Percentiles rank a stretch among this genome's conserved stretches.
phyloP scores from a whole-genome alignment of 129 eudicot species.

The Scalesia atractyloides region DNA sequence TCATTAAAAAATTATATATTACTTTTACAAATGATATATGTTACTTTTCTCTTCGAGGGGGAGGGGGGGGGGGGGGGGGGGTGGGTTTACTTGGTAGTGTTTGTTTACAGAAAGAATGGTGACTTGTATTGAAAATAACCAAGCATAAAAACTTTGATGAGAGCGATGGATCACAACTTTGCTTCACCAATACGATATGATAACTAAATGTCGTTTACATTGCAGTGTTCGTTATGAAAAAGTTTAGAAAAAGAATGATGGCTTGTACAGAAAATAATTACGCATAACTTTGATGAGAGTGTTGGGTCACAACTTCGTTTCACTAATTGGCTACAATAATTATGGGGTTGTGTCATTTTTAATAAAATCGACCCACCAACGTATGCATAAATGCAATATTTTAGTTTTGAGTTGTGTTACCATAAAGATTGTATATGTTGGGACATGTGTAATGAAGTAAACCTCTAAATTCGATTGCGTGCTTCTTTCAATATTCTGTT shows the following conservation, averaged over 20 bases:
- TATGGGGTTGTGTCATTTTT: neutral
- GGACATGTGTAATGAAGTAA: conserved; percentile 17
- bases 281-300: neutral
- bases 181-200: conserved; percentile 13
- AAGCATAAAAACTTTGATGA: neutral
- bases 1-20: too few relatives aligned
- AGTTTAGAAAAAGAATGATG: neutral
- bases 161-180: neutral
- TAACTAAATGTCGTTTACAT: neutral
- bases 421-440: neutral
- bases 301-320: conserved; percentile 1
- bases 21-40: too few relatives aligned
- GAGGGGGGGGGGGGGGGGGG: too few relatives aligned
- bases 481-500: conserved; percentile 9
- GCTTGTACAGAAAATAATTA: neutral
- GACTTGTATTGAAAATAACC: neutral
- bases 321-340: conserved; percentile 11
- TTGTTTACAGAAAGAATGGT: neutral
- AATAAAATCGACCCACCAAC: conserved; percentile 20
- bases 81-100: too few relatives aligned
- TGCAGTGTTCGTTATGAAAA: neutral
- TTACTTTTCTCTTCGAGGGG: too few relatives aligned
- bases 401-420: conserved; percentile 19
- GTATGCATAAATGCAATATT: conserved; percentile 22
- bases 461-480: conserved; percentile 25